phyloP scores from a whole-genome alignment of 2,329 filamentous ascomycete genomes.

The Orbilia quercus region DNA sequence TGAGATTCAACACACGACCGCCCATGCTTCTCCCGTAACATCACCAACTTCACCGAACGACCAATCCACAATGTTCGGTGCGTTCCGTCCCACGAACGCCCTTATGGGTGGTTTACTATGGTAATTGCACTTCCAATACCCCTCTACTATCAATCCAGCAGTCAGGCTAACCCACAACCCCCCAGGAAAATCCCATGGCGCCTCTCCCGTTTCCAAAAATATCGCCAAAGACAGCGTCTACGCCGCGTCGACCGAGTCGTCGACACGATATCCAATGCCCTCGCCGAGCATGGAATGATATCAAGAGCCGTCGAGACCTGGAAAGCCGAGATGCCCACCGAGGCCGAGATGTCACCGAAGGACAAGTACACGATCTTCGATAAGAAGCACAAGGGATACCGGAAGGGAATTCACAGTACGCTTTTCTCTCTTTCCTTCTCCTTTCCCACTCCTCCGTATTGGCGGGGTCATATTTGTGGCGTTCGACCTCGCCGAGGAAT shows the following conservation, averaged over 20 bases:
- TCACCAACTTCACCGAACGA: conserved; percentile 29
- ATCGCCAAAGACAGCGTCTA: conserved; percentile 83
- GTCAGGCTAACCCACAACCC: conserved; percentile 43
- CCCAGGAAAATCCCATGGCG: conserved; percentile 94
- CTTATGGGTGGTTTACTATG: conserved; percentile 85
- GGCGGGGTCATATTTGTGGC: no score
- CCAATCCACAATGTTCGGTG: conserved; percentile 76
- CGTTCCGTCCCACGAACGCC: conserved; percentile 81
- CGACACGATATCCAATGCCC: conserved; percentile 80
- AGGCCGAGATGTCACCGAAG: conserved; percentile 92
- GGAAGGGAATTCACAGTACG: conserved; percentile 97
- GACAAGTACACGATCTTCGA: conserved; percentile 99
- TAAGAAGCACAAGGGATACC: conserved; percentile 91
- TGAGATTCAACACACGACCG: conserved; percentile 23
- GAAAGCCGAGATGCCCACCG: conserved; percentile 95
- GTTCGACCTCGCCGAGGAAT: no score
- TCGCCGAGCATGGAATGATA: conserved; percentile 77
- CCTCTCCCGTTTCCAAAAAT: conserved; percentile 89
- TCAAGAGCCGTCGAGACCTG: conserved; percentile 84
- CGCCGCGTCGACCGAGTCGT: conserved; percentile 89
- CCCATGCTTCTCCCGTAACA: conserved; percentile 17
- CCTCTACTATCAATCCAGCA: conserved; percentile 3
- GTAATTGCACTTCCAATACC: conserved; percentile 65
- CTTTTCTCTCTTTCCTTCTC: conserved; percentile 60
- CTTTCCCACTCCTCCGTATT: neutral